A percentile compares a stretch with the other conserved stretches of the same genome.
Evolutionary conservation across 257 asterid genomes (phyloP).

Genomic region (Gardenia jasminoides): DNA sequence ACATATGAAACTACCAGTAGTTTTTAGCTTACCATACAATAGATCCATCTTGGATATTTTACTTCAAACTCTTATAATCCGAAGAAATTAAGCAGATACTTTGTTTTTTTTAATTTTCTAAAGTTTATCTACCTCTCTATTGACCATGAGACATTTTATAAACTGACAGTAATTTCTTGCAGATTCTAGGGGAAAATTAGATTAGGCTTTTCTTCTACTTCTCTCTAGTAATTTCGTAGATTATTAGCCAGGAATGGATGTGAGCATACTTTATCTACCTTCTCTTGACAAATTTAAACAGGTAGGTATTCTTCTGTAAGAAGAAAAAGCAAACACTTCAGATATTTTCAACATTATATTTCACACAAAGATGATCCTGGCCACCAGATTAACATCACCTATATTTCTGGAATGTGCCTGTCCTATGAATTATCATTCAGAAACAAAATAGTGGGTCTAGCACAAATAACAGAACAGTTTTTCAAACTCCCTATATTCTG

Average conservation of each 20-base stretch:
- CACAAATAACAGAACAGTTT: background rate
- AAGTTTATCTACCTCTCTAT: background rate
- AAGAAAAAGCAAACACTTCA: background rate
- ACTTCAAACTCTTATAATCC: background rate
- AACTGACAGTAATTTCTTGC: background rate
- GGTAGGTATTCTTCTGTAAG: background rate
- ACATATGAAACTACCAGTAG: background rate
- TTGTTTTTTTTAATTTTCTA: background rate
- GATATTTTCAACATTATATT: background rate
- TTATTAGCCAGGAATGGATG: background rate
- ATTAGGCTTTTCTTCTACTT: background rate
- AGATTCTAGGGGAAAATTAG: background rate
- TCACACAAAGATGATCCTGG: background rate
- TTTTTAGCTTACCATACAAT: background rate
- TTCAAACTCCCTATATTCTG: background rate
- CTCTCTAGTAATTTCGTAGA: background rate
- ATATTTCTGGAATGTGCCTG: background rate
- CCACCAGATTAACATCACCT: background rate
- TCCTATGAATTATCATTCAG: background rate
- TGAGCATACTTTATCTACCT: background rate
- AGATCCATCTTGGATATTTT: background rate
- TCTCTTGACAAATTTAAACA: background rate
- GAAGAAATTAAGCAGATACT: background rate
- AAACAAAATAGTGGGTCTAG: background rate
- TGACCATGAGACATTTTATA: background rate